phyloP scores from a whole-genome alignment of 164 flowering plant genomes.

The Vitis labrusca region DNA sequence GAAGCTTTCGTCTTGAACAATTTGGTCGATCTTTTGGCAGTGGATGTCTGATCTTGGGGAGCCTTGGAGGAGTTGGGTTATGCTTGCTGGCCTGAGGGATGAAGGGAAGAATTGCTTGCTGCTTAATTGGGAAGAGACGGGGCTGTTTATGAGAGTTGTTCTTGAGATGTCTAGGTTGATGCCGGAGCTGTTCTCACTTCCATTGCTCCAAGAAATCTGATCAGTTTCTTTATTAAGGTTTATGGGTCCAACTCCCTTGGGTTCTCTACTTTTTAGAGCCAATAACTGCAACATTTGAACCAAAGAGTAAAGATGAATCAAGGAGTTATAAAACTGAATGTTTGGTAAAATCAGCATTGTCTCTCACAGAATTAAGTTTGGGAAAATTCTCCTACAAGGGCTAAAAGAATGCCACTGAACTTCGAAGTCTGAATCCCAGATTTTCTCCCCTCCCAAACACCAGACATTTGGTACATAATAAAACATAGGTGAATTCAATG shows the following conservation, averaged over 20 bases:
- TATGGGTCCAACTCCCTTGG: slow-evolving; percentile 24
- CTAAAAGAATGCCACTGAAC: no score
- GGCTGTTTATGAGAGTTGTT: slow-evolving; percentile 14
- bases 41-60: slow-evolving; percentile 29
- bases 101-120: slow-evolving; percentile 27
- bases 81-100: slow-evolving; percentile 23
- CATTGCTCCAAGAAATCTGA: slow-evolving; percentile 53
- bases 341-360: not conserved
- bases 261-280: slow-evolving; percentile 41
- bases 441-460: not conserved
- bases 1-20: slow-evolving; percentile 37
- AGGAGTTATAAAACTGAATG: not conserved
- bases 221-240: slow-evolving; percentile 48
- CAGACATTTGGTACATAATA: no score
- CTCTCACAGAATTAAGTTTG: no score
- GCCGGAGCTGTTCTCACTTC: slow-evolving; percentile 47
- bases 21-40: slow-evolving; percentile 21
- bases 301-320: not conserved
- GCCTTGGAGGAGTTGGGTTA: slow-evolving; percentile 29
- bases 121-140: slow-evolving; percentile 16
- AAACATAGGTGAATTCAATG: no score
- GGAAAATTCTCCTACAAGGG: not conserved
- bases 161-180: slow-evolving; percentile 33
- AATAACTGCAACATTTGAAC: slow-evolving; percentile 36
- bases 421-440: not conserved